These are phyloP conservation scores for Apiospora koreana DNA, from an alignment of 2,329 filamentous ascomycete species.

Conservation along the genomic window DNA sequence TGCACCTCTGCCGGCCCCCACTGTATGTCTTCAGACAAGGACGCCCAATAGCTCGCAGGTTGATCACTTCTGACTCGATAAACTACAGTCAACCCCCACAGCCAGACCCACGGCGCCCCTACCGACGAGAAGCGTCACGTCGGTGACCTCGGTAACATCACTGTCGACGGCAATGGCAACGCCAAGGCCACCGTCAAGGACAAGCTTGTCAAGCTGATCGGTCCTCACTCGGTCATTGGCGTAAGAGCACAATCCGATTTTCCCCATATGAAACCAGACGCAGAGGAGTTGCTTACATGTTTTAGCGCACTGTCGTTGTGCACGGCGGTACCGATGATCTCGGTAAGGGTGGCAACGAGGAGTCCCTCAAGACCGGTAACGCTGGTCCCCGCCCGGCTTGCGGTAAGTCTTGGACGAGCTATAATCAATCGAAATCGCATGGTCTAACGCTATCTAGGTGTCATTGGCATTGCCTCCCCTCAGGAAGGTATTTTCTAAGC, in stretches of 20 bases:
- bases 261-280: background rate
- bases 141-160: constrained; percentile 95
- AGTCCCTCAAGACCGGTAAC: constrained; percentile 98
- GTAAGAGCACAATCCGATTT: constrained; percentile 50
- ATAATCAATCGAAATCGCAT: background rate
- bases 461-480: constrained; percentile 78
- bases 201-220: constrained; percentile 91
- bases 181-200: constrained; percentile 79
- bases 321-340: constrained; percentile 97
- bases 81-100: constrained; percentile 18
- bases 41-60: background rate
- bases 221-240: constrained; percentile 91
- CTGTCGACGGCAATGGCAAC: constrained; percentile 92
- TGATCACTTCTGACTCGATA: constrained; percentile 12
- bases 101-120: constrained; percentile 49
- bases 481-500: constrained; percentile 44
- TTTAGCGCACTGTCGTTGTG: constrained; percentile 87
- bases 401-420: constrained; percentile 59
- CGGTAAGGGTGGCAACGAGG: constrained; percentile 86
- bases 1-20: constrained; percentile 98
- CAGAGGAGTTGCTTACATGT: constrained; percentile 24
- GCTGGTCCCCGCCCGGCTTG: constrained; percentile 92
- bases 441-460: constrained; percentile 51
- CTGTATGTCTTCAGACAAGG: constrained; percentile 61
- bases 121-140: constrained; percentile 85